Evolutionary conservation across 2,329 filamentous ascomycete genomes (phyloP), one percentile per base, ranked within the genome.

Genomic region (Colletotrichum liriopes): DNA sequence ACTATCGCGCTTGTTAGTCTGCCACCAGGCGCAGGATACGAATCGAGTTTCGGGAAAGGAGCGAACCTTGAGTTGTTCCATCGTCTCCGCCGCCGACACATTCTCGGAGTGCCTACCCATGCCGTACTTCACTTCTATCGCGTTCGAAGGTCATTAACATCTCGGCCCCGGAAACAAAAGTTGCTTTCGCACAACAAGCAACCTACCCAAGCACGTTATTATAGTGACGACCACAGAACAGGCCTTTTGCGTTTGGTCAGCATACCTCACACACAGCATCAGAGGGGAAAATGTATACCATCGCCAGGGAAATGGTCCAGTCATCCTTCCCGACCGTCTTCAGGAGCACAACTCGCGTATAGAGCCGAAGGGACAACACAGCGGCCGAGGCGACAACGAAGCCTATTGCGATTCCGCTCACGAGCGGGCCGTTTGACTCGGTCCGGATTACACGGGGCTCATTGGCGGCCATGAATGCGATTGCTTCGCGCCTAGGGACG

Each of bases 241-340:
- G 8, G 74, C 26, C 76, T 79, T 55, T 23, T 8, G 1, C 29
- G 56, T 20, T 2, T 54, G 5, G 71, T 76, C 41, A 74, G 54
- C 45, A 56, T 16, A n/a, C 29, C 51, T 26, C 16, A 20, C 41
- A 5, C 2, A 35, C 16, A 63, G 35, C 12, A 49, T 23, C 26
- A 41, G 0, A 1, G 5, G 7, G 23, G 1, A n/a, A 16, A 20
- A n/a, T 11, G 12, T 67, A 39, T 58, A 77, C 77, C 55, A 73
- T 72, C 23, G 78, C 76, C 3, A 74, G 16, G 18, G 75, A 47
- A 37, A 79, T 79, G 14, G 73, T 76, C 76, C 76, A 79, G 73
- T 79, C 78, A 73, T 80, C 78, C 5, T 74, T 74, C n/a, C 78
- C 77, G 2, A 75, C 63, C 16, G 74, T 76, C 20, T 73, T 66